phyloP scores from a whole-genome alignment of 108 stramenopile species.

The Nannochloropsis salina region DNA sequence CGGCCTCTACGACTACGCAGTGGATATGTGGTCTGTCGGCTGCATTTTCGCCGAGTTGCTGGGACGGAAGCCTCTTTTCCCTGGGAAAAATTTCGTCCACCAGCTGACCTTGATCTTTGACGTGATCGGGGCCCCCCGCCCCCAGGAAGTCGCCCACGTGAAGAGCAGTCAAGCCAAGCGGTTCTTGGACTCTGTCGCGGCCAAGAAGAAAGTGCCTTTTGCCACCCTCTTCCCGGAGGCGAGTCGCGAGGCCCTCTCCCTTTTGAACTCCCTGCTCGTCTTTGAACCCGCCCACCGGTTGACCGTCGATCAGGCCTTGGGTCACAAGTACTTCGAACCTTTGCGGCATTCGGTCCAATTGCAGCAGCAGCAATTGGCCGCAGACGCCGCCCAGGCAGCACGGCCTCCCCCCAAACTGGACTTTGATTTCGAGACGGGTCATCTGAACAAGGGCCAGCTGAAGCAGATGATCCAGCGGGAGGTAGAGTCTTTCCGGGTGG shows the following conservation, averaged over 20 bases:
- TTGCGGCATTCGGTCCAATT: conserved; percentile 27
- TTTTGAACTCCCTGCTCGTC: conserved; percentile 48
- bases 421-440: not conserved
- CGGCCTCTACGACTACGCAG: conserved; percentile 60
- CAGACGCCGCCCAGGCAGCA: not conserved
- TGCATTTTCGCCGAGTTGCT: conserved; percentile 96
- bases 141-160: conserved; percentile 53
- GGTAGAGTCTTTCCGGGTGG: not conserved
- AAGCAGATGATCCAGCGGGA: not conserved
- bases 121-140: conserved; percentile 70
- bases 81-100: conserved; percentile 84
- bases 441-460: not conserved
- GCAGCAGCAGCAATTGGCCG: conserved; percentile 16
- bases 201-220: conserved; percentile 38
- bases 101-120: conserved; percentile 90
- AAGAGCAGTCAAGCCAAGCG: conserved; percentile 54
- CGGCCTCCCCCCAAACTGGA: not conserved
- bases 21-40: conserved; percentile 72
- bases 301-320: conserved; percentile 52
- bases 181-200: conserved; percentile 46
- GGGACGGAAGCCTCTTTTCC: conserved; percentile 74
- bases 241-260: conserved; percentile 37
- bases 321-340: conserved; percentile 54
- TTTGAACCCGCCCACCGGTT: conserved; percentile 55
- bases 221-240: conserved; percentile 49